Evolutionary conservation across 768 basidiomycete genomes (phyloP), one percentile per base, ranked within the genome.

Genomic region (Podaxis mareebaensis): DNA sequence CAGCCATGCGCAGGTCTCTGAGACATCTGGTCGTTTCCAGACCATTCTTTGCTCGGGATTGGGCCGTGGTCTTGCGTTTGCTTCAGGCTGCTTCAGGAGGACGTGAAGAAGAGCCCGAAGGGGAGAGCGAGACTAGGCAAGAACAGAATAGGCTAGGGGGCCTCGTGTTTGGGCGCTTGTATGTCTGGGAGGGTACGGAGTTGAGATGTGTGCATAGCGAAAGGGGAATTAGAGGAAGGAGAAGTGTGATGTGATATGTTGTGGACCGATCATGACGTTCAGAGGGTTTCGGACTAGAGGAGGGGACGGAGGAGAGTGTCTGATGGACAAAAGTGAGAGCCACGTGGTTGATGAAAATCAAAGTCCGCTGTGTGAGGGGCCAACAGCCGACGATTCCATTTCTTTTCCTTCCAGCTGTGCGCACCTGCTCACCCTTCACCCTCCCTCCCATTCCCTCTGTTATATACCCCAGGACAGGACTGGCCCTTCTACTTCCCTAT

Each of bases 311-410:
- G 22, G 22, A 20, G n/a, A 49, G 20, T 4, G 11, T n/a, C 8
- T 24, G 26, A 28, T 12, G 12, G 49, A 51, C 49, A 17, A 26
- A 24, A 28, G 26, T 20, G 59, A 22, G 24, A 22, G 51, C 36
- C 60, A 61, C 60, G 60, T 60, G 61, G n/a, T 20, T 44, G 62
- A 44, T 39, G 53, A 54, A 67, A 69, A 65, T 66, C 42, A 70
- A 71, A 71, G 68, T 70, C 70, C 68, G 67, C 67, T 63, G 8
- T 33, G 33, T 33, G 33, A 42, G 61, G 62, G 66, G 67, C 59
- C 61, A 49, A 58, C 67, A 66, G 67, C 70, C 63, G 69, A 69
- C 70, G 71, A 69, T 66, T 68, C 70, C 67, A 69, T 67, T 67
- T 71, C 71, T 64, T 66, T 48, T 60, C 58, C 56, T 66, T 69